Conservation (phyloP, 345 rosid species). For the Linum lewisii region DNA sequence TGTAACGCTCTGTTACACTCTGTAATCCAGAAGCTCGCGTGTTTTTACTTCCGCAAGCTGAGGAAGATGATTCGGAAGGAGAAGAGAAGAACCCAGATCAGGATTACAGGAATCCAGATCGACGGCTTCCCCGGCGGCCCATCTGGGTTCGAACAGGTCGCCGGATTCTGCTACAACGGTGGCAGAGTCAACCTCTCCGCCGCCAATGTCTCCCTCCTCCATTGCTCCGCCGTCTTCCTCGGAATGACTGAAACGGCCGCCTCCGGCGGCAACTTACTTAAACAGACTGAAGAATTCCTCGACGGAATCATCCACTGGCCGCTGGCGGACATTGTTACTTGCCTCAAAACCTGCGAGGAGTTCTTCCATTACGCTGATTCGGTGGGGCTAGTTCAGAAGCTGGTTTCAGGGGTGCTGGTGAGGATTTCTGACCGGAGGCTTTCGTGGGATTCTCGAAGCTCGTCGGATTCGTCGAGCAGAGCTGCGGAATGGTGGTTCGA, state of each 20-base stretch:
- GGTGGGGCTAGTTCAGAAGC: slow-evolving; percentile 41
- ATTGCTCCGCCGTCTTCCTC: slow-evolving; percentile 52
- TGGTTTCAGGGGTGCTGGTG: slow-evolving; percentile 38
- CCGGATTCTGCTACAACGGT: slow-evolving; percentile 56
- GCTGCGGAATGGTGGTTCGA: slow-evolving; percentile 71
- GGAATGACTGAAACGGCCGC: slow-evolving; percentile 52
- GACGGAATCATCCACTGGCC: slow-evolving; percentile 58
- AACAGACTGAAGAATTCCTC: slow-evolving; percentile 44
- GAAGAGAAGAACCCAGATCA: slow-evolving; percentile 34
- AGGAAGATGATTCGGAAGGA: slow-evolving; percentile 43
- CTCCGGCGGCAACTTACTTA: slow-evolving; percentile 42
- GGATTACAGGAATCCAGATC: slow-evolving; percentile 29
- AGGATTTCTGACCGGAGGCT: slow-evolving; percentile 41
- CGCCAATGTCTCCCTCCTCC: slow-evolving; percentile 44
- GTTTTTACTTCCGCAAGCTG: slow-evolving; percentile 44
- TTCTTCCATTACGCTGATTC: slow-evolving; percentile 47
- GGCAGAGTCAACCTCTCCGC: slow-evolving; percentile 41
- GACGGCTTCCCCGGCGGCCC: slow-evolving; percentile 59
- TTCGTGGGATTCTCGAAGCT: slow-evolving; percentile 24
- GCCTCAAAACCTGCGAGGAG: slow-evolving; percentile 51
- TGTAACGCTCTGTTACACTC: no score
- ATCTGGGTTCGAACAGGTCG: slow-evolving; percentile 53
- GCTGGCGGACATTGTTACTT: slow-evolving; percentile 38
- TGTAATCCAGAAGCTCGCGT: slow-evolving; percentile 48
- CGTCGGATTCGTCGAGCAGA: no score